These are phyloP conservation scores for Auricularia sp. DNA, from an alignment of 768 basidiomycete species.

Conservation along the genomic window DNA sequence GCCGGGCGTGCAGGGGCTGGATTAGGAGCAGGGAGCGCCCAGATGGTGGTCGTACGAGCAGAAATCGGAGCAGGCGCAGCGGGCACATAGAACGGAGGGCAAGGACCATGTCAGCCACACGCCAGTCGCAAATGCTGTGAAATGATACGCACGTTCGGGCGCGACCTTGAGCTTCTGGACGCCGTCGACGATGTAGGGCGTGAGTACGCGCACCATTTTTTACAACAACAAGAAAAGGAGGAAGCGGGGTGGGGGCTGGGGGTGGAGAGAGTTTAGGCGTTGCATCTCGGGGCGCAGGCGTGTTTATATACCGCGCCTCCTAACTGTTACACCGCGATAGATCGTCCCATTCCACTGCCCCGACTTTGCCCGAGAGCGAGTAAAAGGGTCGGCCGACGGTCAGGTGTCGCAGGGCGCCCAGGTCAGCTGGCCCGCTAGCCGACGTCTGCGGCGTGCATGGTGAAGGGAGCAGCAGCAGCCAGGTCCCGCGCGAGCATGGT, in stretches of 20 bases:
- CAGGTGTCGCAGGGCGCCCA: neutral
- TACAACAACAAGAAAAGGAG: neutral
- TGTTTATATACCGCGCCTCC: no score
- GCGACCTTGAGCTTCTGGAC: conserved; percentile 59
- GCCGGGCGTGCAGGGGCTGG: conserved; percentile 34
- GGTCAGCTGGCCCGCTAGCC: neutral
- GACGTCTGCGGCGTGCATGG: neutral
- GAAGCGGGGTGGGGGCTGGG: neutral
- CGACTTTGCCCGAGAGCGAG: no score
- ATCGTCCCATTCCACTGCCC: no score
- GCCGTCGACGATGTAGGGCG: conserved; percentile 61
- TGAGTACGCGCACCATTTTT: conserved; percentile 31
- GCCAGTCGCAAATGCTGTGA: neutral
- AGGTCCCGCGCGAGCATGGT: neutral
- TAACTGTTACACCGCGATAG: no score
- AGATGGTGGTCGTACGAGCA: conserved; percentile 7
- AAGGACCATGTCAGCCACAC: neutral
- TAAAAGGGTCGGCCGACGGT: no score
- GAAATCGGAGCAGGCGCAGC: neutral
- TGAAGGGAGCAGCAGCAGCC: neutral
- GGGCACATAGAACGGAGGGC: conserved; percentile 1
- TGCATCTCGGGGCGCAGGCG: no score
- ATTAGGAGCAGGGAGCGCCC: conserved; percentile 3
- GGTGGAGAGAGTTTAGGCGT: neutral
- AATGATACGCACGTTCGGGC: conserved; percentile 38